Base-by-base conservation (phyloP, 2,329 filamentous ascomycete species). In the Davidsoniella eucalypti region DNA sequence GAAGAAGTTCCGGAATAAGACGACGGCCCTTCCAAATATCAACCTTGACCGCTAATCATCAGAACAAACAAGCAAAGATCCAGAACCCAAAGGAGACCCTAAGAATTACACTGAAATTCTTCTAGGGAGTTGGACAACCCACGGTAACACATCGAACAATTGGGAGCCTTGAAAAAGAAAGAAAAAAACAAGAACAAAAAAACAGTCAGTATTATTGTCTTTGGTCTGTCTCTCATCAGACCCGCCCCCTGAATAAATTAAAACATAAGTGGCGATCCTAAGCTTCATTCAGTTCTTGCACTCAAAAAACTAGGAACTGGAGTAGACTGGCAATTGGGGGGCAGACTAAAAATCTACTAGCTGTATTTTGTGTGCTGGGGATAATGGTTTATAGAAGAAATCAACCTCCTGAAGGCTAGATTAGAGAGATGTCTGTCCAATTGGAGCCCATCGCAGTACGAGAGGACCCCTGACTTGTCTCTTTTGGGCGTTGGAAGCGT, bases 391-490 rank as follows among this genome's bases (percentile, higher is more conserved):
- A 33, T 33, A 33, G 29, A 23, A 5, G 21, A 23, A 23, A 23
- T 23, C 21, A 23, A 23, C 38, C 46, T 48, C 46, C 46, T 48
- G 46, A 48, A 39, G 38, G 46, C 43, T 45, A 26, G 41, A 43
- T 23, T 21, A 43, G 21, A 23, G 21, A 23, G 17, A 29, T 18
- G 25, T 36, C 33, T 45, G 43, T 25, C 21, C 33, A 33, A 45
- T 33, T 45, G 23, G 43, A 33, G 49, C 43, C 49, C 49, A 23
- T 47, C 41, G 37, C 10, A 36, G 43, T 47, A 42, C 16, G 33
- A 43, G 45, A 40, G 21, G 42, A 47, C 49, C 49, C 48, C 49
- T 51, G 42, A 51, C 42, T 51, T 50, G 21, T 29, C 49, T 45
- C 43, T 50, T 51, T 42, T 51, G 37, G 38, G 49, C 29, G 29